These are phyloP conservation scores for Artomyces pyxidatus DNA, from an alignment of 768 basidiomycete species.

Conservation along the genomic window DNA sequence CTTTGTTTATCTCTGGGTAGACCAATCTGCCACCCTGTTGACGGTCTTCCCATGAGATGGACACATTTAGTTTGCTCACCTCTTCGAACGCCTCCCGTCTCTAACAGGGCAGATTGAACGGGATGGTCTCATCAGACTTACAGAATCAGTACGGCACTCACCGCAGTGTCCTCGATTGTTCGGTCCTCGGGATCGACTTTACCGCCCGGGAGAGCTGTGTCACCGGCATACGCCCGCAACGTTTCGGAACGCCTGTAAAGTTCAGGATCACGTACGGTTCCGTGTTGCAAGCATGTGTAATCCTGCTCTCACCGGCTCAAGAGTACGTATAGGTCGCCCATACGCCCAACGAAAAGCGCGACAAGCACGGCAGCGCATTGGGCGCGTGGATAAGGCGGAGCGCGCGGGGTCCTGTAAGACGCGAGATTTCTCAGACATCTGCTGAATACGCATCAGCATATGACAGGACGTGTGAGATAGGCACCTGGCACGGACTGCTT, in stretches of 20 bases:
- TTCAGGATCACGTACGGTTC: background rate
- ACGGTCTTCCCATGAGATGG: background rate
- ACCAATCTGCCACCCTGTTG: constrained; percentile 57
- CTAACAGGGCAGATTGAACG: constrained; percentile 37
- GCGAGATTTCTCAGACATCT: constrained; percentile 12
- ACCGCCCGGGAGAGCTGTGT: constrained; percentile 85
- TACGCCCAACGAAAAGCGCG: constrained; percentile 76
- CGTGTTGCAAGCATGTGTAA: background rate
- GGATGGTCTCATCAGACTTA: no score
- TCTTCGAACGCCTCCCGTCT: constrained; percentile 88
- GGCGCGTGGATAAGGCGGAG: constrained; percentile 40
- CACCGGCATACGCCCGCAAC: constrained; percentile 73
- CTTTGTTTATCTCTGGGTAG: constrained; percentile 61
- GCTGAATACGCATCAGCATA: background rate
- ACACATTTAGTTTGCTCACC: constrained; percentile 32
- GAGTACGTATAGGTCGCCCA: constrained; percentile 78
- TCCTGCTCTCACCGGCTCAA: constrained; percentile 57
- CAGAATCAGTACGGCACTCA: no score
- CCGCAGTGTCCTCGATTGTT: constrained; percentile 74
- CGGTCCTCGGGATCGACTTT: constrained; percentile 63
- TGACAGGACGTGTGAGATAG: background rate
- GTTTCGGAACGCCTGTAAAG: constrained; percentile 57
- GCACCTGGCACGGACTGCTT: constrained; percentile 4
- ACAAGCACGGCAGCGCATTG: constrained; percentile 72
- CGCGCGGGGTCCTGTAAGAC: constrained; percentile 9